phyloP scores from a whole-genome alignment of 2,329 filamentous ascomycete species.

The Microcyclospora pomicola region DNA sequence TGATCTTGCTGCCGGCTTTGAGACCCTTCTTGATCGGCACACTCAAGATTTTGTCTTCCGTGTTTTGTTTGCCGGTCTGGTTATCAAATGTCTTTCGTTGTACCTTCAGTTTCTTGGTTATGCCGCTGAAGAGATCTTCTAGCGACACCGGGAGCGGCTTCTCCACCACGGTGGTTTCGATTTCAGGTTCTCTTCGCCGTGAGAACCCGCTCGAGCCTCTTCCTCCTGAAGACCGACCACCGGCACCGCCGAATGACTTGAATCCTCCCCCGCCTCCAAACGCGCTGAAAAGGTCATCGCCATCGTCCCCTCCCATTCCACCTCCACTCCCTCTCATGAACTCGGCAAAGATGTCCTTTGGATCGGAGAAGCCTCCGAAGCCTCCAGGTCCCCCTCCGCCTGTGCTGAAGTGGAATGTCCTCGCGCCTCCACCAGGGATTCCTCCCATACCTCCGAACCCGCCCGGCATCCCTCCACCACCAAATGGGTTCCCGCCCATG shows the following conservation, averaged over 20 bases:
- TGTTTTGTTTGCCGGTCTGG: constrained; percentile 64
- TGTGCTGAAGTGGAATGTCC: constrained; percentile 53
- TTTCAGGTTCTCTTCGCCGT: constrained; percentile 42
- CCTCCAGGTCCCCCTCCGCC: constrained; percentile 40
- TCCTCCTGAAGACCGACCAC: constrained; percentile 23
- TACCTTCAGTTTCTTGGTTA: constrained; percentile 95
- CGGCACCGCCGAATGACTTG: constrained; percentile 30
- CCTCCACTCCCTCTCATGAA: constrained; percentile 54
- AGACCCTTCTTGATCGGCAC: constrained; percentile 91
- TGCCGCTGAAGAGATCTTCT: constrained; percentile 78
- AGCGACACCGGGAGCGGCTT: constrained; percentile 65
- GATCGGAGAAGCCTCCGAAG: constrained; percentile 66
- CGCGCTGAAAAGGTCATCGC: constrained; percentile 43
- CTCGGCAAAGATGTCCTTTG: constrained; percentile 71
- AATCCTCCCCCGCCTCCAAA: constrained; percentile 33
- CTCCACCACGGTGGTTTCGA: constrained; percentile 84
- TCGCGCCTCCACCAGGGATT: constrained; percentile 24
- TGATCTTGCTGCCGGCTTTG: constrained; percentile 96
- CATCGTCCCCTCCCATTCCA: constrained; percentile 35
- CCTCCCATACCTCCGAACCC: constrained; percentile 35
- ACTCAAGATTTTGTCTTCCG: constrained; percentile 79
- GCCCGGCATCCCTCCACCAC: constrained; percentile 45
- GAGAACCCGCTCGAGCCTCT: constrained; percentile 12
- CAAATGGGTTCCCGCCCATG: constrained; percentile 27
- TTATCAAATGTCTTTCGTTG: constrained; percentile 88